A percentile compares a stretch with the other conserved stretches of the same genome.
Conservation (phyloP, 352 stramenopile genomes). For the Phytophthora citricola region DNA sequence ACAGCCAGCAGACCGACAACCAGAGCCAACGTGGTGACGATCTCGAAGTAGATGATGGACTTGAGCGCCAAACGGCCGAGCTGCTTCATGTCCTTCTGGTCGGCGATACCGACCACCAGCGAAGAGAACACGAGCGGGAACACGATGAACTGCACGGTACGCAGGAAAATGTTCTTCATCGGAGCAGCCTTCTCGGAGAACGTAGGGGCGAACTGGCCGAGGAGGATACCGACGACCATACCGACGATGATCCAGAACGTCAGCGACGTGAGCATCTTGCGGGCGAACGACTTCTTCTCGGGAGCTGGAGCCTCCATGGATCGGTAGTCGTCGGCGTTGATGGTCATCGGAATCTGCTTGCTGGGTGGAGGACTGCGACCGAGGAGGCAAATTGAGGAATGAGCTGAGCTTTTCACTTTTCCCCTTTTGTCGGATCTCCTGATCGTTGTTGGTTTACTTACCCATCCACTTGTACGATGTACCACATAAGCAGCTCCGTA, state of each 20-base stretch:
- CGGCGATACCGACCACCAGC: slow-evolving; percentile 61
- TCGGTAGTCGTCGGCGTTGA: slow-evolving; percentile 28
- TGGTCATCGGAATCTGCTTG: slow-evolving; percentile 11
- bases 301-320: slow-evolving; percentile 31
- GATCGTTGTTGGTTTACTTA: slow-evolving; percentile 4
- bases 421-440: neutral
- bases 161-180: slow-evolving; percentile 64
- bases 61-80: slow-evolving; percentile 61
- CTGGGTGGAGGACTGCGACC: slow-evolving; percentile 1
- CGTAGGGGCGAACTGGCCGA: slow-evolving; percentile 51
- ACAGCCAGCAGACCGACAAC: slow-evolving; percentile 55
- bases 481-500: slow-evolving; percentile 5
- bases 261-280: slow-evolving; percentile 54
- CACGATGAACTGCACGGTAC: slow-evolving; percentile 65
- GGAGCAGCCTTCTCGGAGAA: slow-evolving; percentile 60
- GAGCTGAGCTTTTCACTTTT: neutral
- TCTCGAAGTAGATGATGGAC: slow-evolving; percentile 74
- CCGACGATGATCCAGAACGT: slow-evolving; percentile 66
- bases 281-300: slow-evolving; percentile 38
- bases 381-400: slow-evolving; percentile 10
- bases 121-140: slow-evolving; percentile 74
- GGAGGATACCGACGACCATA: slow-evolving; percentile 52
- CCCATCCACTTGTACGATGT: slow-evolving; percentile 10
- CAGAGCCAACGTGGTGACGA: slow-evolving; percentile 57
- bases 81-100: slow-evolving; percentile 64